Percentiles rank a stretch among this genome's conserved stretches.
Conservation (phyloP, 495 filamentous ascomycete genomes). For the Trichoderma reesei region DNA sequence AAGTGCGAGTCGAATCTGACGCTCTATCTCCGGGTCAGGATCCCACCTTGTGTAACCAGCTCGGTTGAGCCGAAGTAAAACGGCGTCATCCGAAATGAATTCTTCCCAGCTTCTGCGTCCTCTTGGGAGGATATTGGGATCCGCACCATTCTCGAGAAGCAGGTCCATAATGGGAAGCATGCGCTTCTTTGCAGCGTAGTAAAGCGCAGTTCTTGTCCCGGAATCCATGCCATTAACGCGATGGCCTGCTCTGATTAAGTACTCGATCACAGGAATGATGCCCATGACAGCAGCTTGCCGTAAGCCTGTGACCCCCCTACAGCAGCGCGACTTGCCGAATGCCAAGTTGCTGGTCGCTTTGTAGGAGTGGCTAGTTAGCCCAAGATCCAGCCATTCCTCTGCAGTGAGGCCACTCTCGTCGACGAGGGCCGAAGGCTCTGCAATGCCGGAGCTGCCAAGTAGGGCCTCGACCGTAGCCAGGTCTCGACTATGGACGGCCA, state of each 20-base stretch:
- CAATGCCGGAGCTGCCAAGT: constrained; percentile 19
- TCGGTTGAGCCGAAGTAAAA: no score
- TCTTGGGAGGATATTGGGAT: constrained; percentile 21
- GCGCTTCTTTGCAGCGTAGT: constrained; percentile 24
- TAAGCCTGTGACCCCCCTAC: no score
- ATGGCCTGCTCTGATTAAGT: no score
- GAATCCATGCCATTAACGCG: constrained; percentile 17
- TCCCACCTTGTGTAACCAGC: no score
- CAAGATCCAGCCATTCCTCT: constrained; percentile 26
- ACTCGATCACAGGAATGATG: no score
- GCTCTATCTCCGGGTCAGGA: no score
- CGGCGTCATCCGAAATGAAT: no score
- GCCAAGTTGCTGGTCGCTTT: constrained; percentile 23
- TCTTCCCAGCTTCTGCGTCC: constrained; percentile 15
- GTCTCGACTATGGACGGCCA: constrained; percentile 23
- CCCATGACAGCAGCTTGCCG: no score
- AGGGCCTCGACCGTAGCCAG: constrained; percentile 19
- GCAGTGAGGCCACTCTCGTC: constrained; percentile 26
- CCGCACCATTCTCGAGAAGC: constrained; percentile 22
- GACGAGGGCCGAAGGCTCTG: constrained; percentile 17
- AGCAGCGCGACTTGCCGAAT: no score
- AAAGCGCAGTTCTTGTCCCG: constrained; percentile 26
- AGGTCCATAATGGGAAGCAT: constrained; percentile 20
- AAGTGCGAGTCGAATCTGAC: no score
- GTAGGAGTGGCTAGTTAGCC: constrained; percentile 20